Evolutionary conservation across 345 rosid genomes (phyloP), one percentile per base, ranked within the genome.

Genomic region (Lepidium didymum): DNA sequence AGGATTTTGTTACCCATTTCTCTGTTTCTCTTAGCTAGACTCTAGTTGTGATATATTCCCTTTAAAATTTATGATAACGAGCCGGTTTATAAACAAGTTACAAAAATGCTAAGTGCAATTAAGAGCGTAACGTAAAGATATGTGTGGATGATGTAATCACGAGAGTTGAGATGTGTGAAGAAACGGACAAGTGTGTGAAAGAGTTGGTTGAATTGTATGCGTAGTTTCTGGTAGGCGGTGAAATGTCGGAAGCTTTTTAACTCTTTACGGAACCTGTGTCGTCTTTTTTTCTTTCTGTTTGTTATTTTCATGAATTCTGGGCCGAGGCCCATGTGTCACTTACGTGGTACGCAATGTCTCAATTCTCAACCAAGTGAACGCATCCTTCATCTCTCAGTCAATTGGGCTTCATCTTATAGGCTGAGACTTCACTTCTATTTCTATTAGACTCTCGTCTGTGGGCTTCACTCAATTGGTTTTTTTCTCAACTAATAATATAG

Each of bases 111-210:
- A 54, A 27, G 31, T 27, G 7, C 19, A 40, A 4, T 41, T n/a
- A 45, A 63, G 40, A 65, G 55, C 62, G 72, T 43, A 9, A 74
- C 65, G 65, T 56, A 56, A 38, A 46, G 41, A 49, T 18, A 31
- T 37, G 42, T 52, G 18, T 66, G 47, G 41, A 62, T 72, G 70
- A 64, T 56, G 53, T 38, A 38, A 57, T 31, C 49, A 64, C 29
- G 43, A 56, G 61, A 56, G 77, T 65, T 57, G 76, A 70, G 47
- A 62, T 37, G 65, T 56, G 76, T 72, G 71, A 73, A 38, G 45
- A 74, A 50, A 74, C 15, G 5, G 60, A 65, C 66, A 51, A 49
- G 50, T 13, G n/a, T 31, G 21, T 47, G 18, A 43, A 53, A 51
- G 62, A 34, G 37, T 47, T 45, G 21, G 69, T 10, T 64, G 52